Percentiles rank a stretch among this genome's conserved stretches.
Conservation (phyloP, 177 flowering plant genomes). For the Vitis hybrid region DNA sequence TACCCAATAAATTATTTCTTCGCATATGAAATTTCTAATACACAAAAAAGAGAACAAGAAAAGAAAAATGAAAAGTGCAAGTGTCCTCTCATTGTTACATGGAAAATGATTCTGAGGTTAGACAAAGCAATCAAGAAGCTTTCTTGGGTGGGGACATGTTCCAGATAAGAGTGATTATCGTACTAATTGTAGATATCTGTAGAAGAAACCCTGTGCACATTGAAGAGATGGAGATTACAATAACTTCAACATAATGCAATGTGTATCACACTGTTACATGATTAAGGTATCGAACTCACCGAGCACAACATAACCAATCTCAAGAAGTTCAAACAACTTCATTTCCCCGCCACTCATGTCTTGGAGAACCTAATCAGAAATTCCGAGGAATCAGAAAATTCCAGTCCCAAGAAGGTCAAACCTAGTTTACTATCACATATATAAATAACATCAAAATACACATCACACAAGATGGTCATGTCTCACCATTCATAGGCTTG, state of each 20-base stretch:
- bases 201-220: conserved; percentile 39
- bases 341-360: conserved; percentile 27
- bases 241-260: neutral
- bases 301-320: conserved; percentile 24
- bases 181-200: conserved; percentile 40
- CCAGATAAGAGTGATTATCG: conserved; percentile 41
- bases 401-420: too few species aligned
- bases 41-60: too few species aligned
- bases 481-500: too few species aligned
- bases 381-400: too few species aligned
- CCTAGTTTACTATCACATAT: too few species aligned
- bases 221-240: neutral
- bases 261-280: neutral
- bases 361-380: conserved; percentile 30
- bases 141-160: conserved; percentile 82
- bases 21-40: too few species aligned
- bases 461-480: too few species aligned
- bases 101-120: neutral
- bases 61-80: too few species aligned
- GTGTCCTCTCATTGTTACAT: too few species aligned
- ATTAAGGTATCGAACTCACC: conserved; percentile 29
- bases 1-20: too few species aligned
- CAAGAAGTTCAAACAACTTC: conserved; percentile 39
- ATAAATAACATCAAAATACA: too few species aligned
- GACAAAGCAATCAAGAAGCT: conserved; percentile 35